A percentile compares a stretch with the other conserved stretches of the same genome.
Conservation (phyloP, 495 filamentous ascomycete species). For the Aspergillus homomorphus region DNA sequence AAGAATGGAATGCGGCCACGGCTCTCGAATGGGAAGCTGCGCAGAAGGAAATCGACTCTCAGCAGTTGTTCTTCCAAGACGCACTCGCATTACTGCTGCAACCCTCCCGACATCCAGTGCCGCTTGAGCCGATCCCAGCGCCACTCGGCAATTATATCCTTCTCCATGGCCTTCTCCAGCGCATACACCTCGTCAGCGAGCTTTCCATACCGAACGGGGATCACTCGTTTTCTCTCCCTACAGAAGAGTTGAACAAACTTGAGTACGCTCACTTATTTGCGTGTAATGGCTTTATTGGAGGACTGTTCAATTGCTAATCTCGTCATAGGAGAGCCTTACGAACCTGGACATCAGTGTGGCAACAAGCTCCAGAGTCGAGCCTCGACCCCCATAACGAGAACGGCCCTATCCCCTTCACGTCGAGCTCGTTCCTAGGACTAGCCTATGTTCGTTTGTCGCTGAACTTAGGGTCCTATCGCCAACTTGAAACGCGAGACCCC, state of each 20-base stretch:
- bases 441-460: conserved; percentile 40
- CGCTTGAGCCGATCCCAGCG: conserved; percentile 34
- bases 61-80: conserved; percentile 40
- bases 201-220: conserved; percentile 36
- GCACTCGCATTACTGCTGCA: conserved; percentile 37
- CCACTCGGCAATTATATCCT: conserved; percentile 41
- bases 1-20: conserved; percentile 35
- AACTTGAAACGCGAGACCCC: conserved; percentile 39
- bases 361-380: conserved; percentile 42
- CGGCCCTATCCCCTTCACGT: conserved; percentile 41
- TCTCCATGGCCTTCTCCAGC: conserved; percentile 39
- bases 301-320: not conserved
- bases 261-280: conserved; percentile 25
- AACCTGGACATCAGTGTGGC: conserved; percentile 42
- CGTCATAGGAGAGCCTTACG: conserved; percentile 32
- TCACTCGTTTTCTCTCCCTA: conserved; percentile 31
- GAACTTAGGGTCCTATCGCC: conserved; percentile 36
- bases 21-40: conserved; percentile 34
- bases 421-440: conserved; percentile 37
- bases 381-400: conserved; percentile 42
- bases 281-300: not conserved
- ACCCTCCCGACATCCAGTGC: conserved; percentile 27
- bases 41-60: conserved; percentile 29
- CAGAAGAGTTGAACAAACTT: conserved; percentile 39
- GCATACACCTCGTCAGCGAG: conserved; percentile 40